Conservation (phyloP, 2,329 filamentous ascomycete species). For the Dactylonectria estremocensis region DNA sequence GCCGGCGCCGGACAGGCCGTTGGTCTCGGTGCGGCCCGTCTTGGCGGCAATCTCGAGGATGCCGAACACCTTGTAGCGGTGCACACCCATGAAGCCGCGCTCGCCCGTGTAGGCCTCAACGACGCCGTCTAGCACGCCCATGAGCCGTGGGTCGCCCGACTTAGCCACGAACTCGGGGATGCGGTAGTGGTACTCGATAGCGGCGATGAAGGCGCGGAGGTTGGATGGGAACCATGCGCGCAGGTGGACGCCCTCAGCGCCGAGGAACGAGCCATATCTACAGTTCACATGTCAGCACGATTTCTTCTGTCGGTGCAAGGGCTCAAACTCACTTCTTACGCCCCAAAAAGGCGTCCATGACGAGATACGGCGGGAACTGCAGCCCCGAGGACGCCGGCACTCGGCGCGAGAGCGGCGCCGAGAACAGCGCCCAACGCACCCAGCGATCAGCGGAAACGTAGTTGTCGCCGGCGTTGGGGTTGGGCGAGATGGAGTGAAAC, state of each 20-base stretch:
- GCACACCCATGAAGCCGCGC: conserved; percentile 69
- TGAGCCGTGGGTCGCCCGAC: conserved; percentile 64
- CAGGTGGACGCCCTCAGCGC: conserved; percentile 66
- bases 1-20: conserved; percentile 63
- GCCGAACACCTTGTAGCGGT: conserved; percentile 71
- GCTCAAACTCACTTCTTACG: conserved; percentile 54
- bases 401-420: conserved; percentile 64
- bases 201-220: conserved; percentile 68
- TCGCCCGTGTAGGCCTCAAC: conserved; percentile 70
- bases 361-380: conserved; percentile 67
- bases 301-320: fast-evolving
- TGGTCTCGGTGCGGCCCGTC: conserved; percentile 67
- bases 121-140: conserved; percentile 69
- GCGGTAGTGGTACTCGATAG: conserved; percentile 68
- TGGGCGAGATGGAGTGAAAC: conserved; percentile 68
- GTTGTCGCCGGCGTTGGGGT: conserved; percentile 67
- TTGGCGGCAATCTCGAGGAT: conserved; percentile 69
- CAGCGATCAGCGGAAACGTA: conserved; percentile 64
- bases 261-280: conserved; percentile 66
- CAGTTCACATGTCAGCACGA: fast-evolving
- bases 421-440: conserved; percentile 68
- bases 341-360: conserved; percentile 70
- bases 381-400: conserved; percentile 67
- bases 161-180: conserved; percentile 68
- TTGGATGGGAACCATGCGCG: conserved; percentile 69